Base-by-base conservation (phyloP, 768 basidiomycete species). In the Gautieria morchelliformis region DNA sequence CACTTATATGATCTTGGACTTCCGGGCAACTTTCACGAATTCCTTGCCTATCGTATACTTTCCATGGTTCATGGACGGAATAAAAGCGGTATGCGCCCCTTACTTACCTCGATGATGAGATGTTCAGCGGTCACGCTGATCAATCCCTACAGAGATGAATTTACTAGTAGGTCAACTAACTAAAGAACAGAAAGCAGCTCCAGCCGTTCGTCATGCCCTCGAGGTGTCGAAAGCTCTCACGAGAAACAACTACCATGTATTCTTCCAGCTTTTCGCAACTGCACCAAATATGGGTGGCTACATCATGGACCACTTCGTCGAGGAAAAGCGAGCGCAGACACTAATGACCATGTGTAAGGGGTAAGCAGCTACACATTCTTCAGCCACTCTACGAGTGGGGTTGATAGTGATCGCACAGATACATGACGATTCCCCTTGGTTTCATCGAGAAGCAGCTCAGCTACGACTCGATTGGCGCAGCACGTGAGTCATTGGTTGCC, bases 271-370 rank as follows among this genome's bases (percentile, higher is more conserved):
- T 58, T 98, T 90, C 71, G 64, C 80, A 64, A 76, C 76, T 54
- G 91, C 92, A 45, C 93, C 93, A 27, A 93, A 95, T 67, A 98
- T 98, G 96, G 92, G 93, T 40, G 93, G 83, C 54, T 98, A 98
- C 70, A 93, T 99, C 66, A 96, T 99, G 91, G 96, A 98, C 71
- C 93, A 97, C 70, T 97, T 98, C 69, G 87, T 97, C 65, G 83
- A 85, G 65, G 80, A 96, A 64, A 96, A 98, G 73, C 76, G 96
- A 59, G 79, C 87, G 56, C 82, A 82, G 59, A 93, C 93, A 1
- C 69, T 99, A 60, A 81, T 92, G 67, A 83, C 88, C 62, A 94
- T 99, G 74, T 82, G 89, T 32, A 96, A 89, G 80, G 88, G 90
- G 96, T 98, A 64, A 66, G 94, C 80, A 37, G 1, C 53, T 15